Evolutionary conservation across 192 early-diverging fungal species (phyloP).

Genomic region (Jimgerdemannia flammicorona): DNA sequence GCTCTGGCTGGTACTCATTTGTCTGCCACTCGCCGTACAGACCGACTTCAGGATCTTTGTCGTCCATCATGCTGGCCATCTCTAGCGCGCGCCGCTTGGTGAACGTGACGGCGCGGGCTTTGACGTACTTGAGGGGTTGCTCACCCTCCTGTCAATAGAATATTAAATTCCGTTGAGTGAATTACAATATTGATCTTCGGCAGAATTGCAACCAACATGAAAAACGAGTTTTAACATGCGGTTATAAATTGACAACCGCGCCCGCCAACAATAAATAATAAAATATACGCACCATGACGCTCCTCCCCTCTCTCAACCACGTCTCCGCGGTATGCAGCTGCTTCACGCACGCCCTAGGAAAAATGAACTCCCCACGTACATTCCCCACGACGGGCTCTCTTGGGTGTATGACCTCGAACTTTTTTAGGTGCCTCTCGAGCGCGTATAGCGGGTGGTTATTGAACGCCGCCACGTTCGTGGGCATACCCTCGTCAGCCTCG

Average conservation of each 20-base stretch:
- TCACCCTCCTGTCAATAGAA: constrained; percentile 11
- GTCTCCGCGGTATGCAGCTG: constrained; percentile 49
- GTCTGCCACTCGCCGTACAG: constrained; percentile 93
- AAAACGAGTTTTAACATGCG: neutral
- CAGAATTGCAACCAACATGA: too few relatives aligned
- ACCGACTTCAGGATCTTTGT: constrained; percentile 30
- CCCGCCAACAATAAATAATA: too few relatives aligned
- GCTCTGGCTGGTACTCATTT: constrained; percentile 51
- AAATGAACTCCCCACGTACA: constrained; percentile 75
- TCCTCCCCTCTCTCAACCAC: constrained; percentile 62
- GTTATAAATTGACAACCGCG: neutral
- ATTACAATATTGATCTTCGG: too few relatives aligned
- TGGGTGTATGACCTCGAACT: constrained; percentile 77
- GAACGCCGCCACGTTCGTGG: constrained; percentile 72
- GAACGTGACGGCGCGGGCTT: constrained; percentile 40
- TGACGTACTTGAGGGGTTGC: constrained; percentile 37
- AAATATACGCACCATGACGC: constrained; percentile 28
- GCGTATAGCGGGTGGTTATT: constrained; percentile 81
- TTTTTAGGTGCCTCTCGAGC: constrained; percentile 79
- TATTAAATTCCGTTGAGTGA: too few relatives aligned
- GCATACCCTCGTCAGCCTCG: constrained; percentile 63
- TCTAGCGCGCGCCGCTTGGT: constrained; percentile 34
- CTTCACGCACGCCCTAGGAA: constrained; percentile 70
- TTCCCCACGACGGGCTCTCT: constrained; percentile 65
- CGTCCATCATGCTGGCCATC: constrained; percentile 22